phyloP scores from a whole-genome alignment of 345 rosid species.

The Physaria fendleri region DNA sequence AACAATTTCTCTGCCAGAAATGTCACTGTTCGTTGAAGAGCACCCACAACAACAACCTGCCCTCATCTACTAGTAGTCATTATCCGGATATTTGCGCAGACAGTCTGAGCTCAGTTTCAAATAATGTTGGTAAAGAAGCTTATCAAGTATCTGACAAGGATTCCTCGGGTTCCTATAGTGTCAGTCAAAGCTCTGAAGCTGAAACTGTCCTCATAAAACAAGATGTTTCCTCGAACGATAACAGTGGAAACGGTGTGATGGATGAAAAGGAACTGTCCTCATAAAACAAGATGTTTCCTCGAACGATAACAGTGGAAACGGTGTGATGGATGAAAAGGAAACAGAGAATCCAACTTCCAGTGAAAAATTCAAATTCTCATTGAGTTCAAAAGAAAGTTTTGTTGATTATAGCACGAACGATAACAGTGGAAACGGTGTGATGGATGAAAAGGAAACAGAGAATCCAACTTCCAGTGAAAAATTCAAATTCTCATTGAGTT shows the following conservation, averaged over 20 bases:
- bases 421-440: no score
- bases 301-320: conserved; percentile 31
- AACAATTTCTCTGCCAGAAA: conserved; percentile 70
- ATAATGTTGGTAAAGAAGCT: conserved; percentile 15
- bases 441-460: conserved; percentile 34
- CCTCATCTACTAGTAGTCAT: conserved; percentile 21
- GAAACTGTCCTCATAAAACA: conserved; percentile 28
- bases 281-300: conserved; percentile 33
- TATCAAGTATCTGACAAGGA: conserved; percentile 1
- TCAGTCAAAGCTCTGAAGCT: conserved; percentile 24
- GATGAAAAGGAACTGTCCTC: conserved; percentile 19
- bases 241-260: conserved; percentile 30
- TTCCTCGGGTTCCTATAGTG: conserved; percentile 8
- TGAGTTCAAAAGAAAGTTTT: no score
- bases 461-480: conserved; percentile 54
- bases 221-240: conserved; percentile 32
- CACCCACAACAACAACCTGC: conserved; percentile 36
- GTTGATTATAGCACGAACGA: no score
- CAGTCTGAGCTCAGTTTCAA: conserved; percentile 24
- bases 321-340: no score
- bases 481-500: conserved; percentile 80
- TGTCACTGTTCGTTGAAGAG: conserved; percentile 66
- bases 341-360: no score
- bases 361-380: no score
- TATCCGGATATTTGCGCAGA: conserved; percentile 37